Evolutionary conservation across 208 protist genomes (phyloP).

Genomic region (Jaenimonas drosophilae): DNA sequence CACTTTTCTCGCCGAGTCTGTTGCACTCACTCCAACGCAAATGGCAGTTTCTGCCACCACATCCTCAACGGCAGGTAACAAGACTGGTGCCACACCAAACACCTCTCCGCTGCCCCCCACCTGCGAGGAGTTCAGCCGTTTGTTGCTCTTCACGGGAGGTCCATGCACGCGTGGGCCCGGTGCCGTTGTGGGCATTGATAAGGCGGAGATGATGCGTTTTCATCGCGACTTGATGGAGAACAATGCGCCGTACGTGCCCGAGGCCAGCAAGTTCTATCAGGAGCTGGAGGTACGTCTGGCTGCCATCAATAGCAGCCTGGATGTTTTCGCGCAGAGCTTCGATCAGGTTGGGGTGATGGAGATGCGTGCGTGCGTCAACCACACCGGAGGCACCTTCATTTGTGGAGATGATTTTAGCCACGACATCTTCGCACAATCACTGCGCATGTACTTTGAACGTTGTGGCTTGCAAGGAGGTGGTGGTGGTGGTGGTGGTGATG

Average conservation of each 20-base stretch:
- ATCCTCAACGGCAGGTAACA: conserved; percentile 2
- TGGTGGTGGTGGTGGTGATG: neutral
- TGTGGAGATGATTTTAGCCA: conserved; percentile 93
- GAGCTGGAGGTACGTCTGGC: conserved; percentile 79
- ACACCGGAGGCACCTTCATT: conserved; percentile 92
- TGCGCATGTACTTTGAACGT: conserved; percentile 68
- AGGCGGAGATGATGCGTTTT: conserved; percentile 94
- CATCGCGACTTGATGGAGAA: conserved; percentile 94
- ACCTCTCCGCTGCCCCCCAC: neutral
- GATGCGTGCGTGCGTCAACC: conserved; percentile 87
- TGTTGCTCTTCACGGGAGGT: conserved; percentile 95
- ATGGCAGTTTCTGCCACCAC: conserved; percentile 5
- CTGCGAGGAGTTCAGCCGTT: conserved; percentile 20
- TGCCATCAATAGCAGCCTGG: conserved; percentile 87
- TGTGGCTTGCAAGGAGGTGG: conserved; percentile 21
- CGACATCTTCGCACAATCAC: conserved; percentile 70
- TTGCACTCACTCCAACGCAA: conserved; percentile 12
- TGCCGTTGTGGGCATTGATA: conserved; percentile 78
- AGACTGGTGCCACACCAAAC: neutral
- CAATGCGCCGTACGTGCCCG: conserved; percentile 62
- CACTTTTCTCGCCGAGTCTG: conserved; percentile 53
- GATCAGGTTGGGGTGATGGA: conserved; percentile 97
- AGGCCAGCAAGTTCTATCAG: conserved; percentile 85
- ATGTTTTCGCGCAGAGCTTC: conserved; percentile 95
- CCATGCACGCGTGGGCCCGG: conserved; percentile 93